Percentiles rank a stretch among this genome's conserved stretches.
phyloP scores from a whole-genome alignment of 768 basidiomycete genomes.

The Lactarius quietus region DNA sequence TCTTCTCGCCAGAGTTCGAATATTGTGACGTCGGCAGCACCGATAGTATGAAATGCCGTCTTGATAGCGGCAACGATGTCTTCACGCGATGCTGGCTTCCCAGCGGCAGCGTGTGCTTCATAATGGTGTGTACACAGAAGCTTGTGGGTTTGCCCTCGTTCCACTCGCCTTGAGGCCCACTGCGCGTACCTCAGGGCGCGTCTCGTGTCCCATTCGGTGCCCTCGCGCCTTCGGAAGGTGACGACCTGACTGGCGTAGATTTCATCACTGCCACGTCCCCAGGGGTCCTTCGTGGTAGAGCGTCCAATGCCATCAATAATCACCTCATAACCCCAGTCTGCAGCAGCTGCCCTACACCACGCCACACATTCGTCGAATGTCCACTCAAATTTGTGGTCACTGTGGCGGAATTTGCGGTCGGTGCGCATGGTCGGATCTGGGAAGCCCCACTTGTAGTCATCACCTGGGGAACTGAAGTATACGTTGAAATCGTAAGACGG shows the following conservation, averaged over 20 bases:
- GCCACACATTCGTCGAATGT: constrained; percentile 64
- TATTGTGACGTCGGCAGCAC: constrained; percentile 45
- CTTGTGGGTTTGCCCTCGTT: constrained; percentile 38
- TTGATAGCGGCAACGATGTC: constrained; percentile 51
- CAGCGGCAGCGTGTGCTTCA: constrained; percentile 46
- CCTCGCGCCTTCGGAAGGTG: too few species aligned
- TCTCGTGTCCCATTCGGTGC: constrained; percentile 29
- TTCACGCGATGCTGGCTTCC: constrained; percentile 39
- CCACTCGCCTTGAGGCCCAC: constrained; percentile 21
- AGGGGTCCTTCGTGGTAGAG: constrained; percentile 58
- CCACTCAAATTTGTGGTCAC: constrained; percentile 91
- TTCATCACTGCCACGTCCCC: constrained; percentile 62
- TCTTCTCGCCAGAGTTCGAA: too few species aligned
- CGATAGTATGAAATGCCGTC: constrained; percentile 50
- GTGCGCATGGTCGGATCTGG: constrained; percentile 77
- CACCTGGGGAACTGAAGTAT: constrained; percentile 60
- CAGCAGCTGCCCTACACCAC: constrained; percentile 57
- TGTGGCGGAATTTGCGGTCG: constrained; percentile 69
- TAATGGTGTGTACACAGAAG: constrained; percentile 48
- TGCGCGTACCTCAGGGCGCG: constrained; percentile 33
- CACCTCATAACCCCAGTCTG: constrained; percentile 71
- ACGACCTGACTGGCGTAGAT: constrained; percentile 65
- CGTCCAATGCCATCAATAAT: constrained; percentile 56
- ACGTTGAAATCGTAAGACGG: constrained; percentile 83
- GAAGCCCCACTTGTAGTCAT: constrained; percentile 43